Base-by-base conservation (phyloP, 1,284 basidiomycete species). In the Cutaneotrichosporon mucoides region DNA sequence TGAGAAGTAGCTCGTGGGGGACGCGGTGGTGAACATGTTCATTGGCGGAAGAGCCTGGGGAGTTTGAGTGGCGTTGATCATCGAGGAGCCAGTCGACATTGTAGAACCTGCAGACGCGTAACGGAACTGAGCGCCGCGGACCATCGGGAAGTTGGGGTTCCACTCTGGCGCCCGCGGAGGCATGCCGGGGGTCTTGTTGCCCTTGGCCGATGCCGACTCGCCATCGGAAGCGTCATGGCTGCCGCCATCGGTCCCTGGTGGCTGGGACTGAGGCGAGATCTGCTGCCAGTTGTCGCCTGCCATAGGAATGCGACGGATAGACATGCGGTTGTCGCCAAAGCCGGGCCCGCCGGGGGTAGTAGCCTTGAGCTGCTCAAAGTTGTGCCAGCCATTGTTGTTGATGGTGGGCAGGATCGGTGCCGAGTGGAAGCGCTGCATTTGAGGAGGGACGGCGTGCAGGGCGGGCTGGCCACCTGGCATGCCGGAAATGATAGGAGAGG, bases 371-470 rank as follows among this genome's bases (percentile, higher is more conserved):
- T 59, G 50, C 44, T 59, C 56, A 6, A 56, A 51, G 24, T 67
- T 48, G 44, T 38, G 56, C 72, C 69, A 72, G 12, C 42, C 47
- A 40, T 55, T 51, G 47, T 49, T 43, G 51, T 52, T 64, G 9
- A 70, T 46, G 12, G 71, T 71, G 3, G 72, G 73, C 4, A 73
- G 57, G 11, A 58, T 16, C n/a, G 73, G 73, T n/a, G 72, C 59
- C 7, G 72, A 73, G 60, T 74, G 67, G 67, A 71, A 75, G 9
- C 75, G 66, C 48, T 71, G 66, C 48, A 75, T 60, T n/a, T 62
- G 64, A 1, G 73, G 73, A 1, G 75, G 73, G 7, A 72, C 70
- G 16, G 64, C 68, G 53, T 73, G 70, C 6, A 75, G 62, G 16
- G 49, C 35, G 5, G 36, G 37, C 45, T 55, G 45, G 13, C 36